These are phyloP conservation scores for Thermothielavioides terrestris DNA, from an alignment of 495 filamentous ascomycete species.

Conservation along the genomic window DNA sequence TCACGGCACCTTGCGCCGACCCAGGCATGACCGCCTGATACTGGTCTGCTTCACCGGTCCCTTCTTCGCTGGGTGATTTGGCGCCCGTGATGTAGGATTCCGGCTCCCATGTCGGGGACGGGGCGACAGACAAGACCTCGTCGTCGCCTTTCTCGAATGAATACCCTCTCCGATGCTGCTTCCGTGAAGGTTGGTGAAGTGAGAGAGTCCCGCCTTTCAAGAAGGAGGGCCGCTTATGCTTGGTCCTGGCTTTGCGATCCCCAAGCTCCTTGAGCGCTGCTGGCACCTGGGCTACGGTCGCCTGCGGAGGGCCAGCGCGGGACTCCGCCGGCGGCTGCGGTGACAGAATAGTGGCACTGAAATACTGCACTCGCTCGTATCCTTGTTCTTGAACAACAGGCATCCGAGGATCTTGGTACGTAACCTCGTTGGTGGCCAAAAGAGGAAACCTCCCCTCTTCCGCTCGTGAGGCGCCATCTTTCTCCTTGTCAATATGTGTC, in stretches of 20 bases:
- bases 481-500: no score
- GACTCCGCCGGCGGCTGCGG: no score
- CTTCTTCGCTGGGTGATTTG: neutral
- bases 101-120: neutral
- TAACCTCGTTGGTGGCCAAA: no score
- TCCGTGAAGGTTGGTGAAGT: neutral
- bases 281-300: no score
- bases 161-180: constrained; percentile 1
- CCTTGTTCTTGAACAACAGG: no score
- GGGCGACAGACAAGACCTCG: constrained; percentile 6
- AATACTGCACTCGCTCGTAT: no score
- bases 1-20: neutral
- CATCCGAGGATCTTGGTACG: no score
- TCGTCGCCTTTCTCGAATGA: constrained; percentile 15
- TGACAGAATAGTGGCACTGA: no score
- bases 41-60: neutral
- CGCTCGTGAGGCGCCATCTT: neutral
- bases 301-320: no score
- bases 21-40: neutral
- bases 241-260: no score
- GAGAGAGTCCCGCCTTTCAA: neutral
- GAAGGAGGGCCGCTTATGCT: no score
- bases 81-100: neutral
- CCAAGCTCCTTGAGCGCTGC: no score
- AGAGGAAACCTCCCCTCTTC: neutral